Evolutionary conservation across 2,329 filamentous ascomycete species (phyloP).

Genomic region (Decorospora gaudefroyi): DNA sequence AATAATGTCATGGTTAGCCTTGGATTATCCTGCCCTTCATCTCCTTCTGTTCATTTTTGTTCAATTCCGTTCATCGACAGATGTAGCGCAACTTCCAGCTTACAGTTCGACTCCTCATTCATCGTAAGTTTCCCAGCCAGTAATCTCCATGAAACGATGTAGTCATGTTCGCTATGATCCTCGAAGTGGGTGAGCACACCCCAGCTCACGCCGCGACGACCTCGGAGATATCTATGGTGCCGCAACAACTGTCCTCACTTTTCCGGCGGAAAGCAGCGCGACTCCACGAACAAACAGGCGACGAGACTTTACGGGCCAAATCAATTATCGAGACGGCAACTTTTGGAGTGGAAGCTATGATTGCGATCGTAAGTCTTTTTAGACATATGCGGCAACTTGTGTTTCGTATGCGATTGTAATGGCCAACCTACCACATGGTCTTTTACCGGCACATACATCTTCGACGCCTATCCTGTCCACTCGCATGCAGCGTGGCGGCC

Average conservation of each 20-base stretch:
- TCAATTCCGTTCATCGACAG: too few species aligned
- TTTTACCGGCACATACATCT: slow-evolving; percentile 60
- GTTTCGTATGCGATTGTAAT: background rate
- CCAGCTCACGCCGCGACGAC: too few species aligned
- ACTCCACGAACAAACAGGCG: slow-evolving; percentile 35
- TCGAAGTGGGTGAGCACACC: too few species aligned
- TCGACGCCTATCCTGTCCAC: slow-evolving; percentile 58
- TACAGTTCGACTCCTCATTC: too few species aligned
- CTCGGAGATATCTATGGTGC: too few species aligned
- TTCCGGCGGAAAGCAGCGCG: slow-evolving; percentile 42
- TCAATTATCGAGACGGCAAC: slow-evolving; percentile 28
- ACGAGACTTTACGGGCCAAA: slow-evolving; percentile 35
- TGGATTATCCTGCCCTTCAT: too few species aligned
- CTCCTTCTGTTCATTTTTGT: background rate
- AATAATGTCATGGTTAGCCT: background rate
- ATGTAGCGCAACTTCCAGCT: too few species aligned
- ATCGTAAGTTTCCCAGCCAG: too few species aligned
- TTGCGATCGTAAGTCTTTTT: slow-evolving; percentile 1
- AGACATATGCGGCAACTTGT: background rate
- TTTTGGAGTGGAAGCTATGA: slow-evolving; percentile 4
- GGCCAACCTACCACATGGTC: background rate
- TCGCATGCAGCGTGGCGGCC: slow-evolving; percentile 60
- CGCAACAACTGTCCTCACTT: too few species aligned
- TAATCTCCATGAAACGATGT: too few species aligned
- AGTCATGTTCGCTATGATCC: too few species aligned